Conservation (phyloP, 2,329 filamentous ascomycete genomes). For the Cercospora nicotianae region DNA sequence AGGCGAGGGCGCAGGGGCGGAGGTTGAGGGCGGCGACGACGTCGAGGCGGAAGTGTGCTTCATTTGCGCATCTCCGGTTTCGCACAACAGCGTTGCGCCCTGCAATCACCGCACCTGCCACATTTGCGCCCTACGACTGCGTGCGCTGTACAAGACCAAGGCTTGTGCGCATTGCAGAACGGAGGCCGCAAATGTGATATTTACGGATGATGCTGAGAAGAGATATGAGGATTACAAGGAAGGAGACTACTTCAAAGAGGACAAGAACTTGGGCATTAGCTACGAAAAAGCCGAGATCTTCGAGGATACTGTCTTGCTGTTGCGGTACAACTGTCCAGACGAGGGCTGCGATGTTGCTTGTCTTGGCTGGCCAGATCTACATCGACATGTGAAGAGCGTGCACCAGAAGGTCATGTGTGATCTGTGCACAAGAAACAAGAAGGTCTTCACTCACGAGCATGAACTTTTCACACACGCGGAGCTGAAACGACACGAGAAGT, state of each 20-base stretch:
- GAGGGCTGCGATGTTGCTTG: slow-evolving; percentile 80
- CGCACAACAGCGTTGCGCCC: slow-evolving; percentile 83
- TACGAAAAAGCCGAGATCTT: slow-evolving; percentile 88
- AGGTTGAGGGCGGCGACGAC: slow-evolving; percentile 21
- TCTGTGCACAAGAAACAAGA: slow-evolving; percentile 90
- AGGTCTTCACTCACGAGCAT: slow-evolving; percentile 97
- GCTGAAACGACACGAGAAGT: slow-evolving; percentile 81
- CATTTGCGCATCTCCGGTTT: slow-evolving; percentile 89
- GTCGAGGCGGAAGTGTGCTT: slow-evolving; percentile 78
- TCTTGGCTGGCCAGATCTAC: slow-evolving; percentile 74
- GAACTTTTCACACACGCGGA: slow-evolving; percentile 82
- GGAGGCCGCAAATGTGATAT: slow-evolving; percentile 78
- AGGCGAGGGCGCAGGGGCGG: slow-evolving; percentile 32
- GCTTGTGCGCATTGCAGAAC: slow-evolving; percentile 94
- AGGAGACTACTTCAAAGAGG: slow-evolving; percentile 71
- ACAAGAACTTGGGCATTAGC: slow-evolving; percentile 85
- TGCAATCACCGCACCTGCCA: slow-evolving; percentile 98
- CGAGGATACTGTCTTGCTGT: slow-evolving; percentile 81
- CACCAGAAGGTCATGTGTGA: slow-evolving; percentile 91
- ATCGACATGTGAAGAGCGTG: slow-evolving; percentile 75
- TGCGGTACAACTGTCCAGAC: slow-evolving; percentile 95
- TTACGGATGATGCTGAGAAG: slow-evolving; percentile 81
- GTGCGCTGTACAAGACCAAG: slow-evolving; percentile 93
- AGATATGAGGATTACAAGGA: slow-evolving; percentile 79
- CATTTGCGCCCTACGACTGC: slow-evolving; percentile 87